Conservation (phyloP, 495 filamentous ascomycete species). For the Symbiotaphrina buchneri region DNA sequence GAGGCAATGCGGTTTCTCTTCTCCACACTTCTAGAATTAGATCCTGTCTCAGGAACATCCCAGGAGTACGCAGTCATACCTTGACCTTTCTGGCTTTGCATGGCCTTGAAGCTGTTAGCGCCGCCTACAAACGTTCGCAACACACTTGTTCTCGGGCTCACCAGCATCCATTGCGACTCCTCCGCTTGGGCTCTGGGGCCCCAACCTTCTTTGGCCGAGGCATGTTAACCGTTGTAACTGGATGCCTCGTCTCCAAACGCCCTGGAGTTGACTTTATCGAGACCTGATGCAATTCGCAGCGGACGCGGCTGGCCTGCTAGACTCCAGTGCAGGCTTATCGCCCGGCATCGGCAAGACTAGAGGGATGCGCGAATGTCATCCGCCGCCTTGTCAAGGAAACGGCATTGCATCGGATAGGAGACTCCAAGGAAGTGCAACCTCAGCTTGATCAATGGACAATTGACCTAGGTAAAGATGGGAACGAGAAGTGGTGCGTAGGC, state of each 20-base stretch:
- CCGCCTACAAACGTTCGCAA: slow-evolving; percentile 1
- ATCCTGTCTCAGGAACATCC: neutral
- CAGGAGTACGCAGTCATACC: slow-evolving; percentile 19
- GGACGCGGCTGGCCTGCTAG: too few species aligned
- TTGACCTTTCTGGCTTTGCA: slow-evolving; percentile 79
- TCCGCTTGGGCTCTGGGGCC: slow-evolving; percentile 41
- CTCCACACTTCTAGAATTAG: too few species aligned
- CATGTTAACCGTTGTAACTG: slow-evolving; percentile 16
- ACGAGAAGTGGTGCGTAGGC: too few species aligned
- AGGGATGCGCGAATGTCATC: too few species aligned
- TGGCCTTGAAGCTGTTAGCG: too few species aligned
- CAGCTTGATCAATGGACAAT: too few species aligned
- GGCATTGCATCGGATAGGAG: too few species aligned
- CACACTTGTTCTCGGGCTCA: slow-evolving; percentile 18
- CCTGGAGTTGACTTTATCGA: neutral
- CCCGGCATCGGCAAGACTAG: too few species aligned
- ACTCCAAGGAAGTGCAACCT: too few species aligned
- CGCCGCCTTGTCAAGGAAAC: too few species aligned
- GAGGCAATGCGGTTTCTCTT: slow-evolving; percentile 54
- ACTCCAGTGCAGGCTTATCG: too few species aligned
- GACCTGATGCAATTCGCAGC: neutral
- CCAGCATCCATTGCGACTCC: slow-evolving; percentile 77
- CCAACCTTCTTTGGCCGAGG: slow-evolving; percentile 43
- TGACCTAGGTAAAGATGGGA: too few species aligned
- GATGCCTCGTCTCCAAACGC: neutral